Evolutionary conservation across 306 rosid species (phyloP).

Genomic region (Cotoneaster glaucophyllus): DNA sequence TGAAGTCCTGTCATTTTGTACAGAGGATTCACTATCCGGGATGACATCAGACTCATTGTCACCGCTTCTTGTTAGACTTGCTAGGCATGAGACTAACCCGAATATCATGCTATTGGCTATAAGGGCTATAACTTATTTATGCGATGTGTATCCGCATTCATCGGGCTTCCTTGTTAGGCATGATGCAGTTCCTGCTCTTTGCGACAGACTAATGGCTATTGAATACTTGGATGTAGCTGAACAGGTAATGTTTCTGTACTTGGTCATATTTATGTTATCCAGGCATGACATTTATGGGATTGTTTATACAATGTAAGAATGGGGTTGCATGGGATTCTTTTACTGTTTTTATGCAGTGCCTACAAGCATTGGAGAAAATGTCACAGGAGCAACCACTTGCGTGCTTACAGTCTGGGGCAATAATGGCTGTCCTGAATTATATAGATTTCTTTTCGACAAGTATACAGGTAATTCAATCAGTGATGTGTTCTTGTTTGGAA

Average conservation of each 20-base stretch:
- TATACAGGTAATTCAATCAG: slow-evolving; percentile 57
- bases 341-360: slow-evolving; percentile 53
- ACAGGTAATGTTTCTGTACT: slow-evolving; percentile 48
- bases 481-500: neutral
- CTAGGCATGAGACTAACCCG: slow-evolving; percentile 57
- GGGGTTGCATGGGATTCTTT: slow-evolving; percentile 8
- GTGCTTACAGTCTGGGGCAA: slow-evolving; percentile 86
- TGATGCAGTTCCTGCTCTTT: slow-evolving; percentile 74
- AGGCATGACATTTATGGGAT: neutral
- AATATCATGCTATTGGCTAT: slow-evolving; percentile 77
- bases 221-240: slow-evolving; percentile 95
- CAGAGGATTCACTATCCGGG: slow-evolving; percentile 82
- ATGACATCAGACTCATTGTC: slow-evolving; percentile 60
- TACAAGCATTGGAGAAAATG: slow-evolving; percentile 96
- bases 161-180: slow-evolving; percentile 75
- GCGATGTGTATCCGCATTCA: slow-evolving; percentile 81
- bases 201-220: slow-evolving; percentile 68
- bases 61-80: slow-evolving; percentile 68
- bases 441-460: slow-evolving; percentile 91
- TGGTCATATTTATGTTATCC: slow-evolving; percentile 10
- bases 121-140: slow-evolving; percentile 89
- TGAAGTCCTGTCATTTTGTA: slow-evolving; percentile 80
- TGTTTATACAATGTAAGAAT: slow-evolving; percentile 6
- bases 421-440: slow-evolving; percentile 79
- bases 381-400: slow-evolving; percentile 94